Conservation (phyloP, 768 basidiomycete species). For the Pleurotus citrinopileatus region DNA sequence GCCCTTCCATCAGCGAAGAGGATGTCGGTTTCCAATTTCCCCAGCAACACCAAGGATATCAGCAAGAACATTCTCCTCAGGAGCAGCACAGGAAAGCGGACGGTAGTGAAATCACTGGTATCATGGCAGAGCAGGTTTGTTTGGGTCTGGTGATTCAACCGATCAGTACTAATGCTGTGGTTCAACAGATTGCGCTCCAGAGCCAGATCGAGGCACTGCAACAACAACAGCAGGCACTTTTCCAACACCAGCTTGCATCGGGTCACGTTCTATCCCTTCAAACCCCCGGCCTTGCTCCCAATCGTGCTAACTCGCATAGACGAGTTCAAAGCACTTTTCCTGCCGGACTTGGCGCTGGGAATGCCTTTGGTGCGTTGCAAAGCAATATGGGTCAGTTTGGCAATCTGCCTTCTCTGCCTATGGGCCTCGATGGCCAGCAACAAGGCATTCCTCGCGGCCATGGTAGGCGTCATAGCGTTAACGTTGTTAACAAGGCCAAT, state of each 20-base stretch:
- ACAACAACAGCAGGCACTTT: conserved; percentile 86
- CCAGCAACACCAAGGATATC: conserved; percentile 43
- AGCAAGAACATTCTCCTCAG: conserved; percentile 22
- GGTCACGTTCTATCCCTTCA: conserved; percentile 82
- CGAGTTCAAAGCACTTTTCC: conserved; percentile 87
- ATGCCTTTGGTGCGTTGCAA: conserved; percentile 41
- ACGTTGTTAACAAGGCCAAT: conserved; percentile 77
- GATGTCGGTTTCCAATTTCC: conserved; percentile 83
- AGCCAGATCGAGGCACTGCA: conserved; percentile 88
- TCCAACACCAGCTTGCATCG: conserved; percentile 87
- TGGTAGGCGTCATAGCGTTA: conserved; percentile 87
- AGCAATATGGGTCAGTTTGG: conserved; percentile 70
- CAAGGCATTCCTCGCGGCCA: conserved; percentile 77
- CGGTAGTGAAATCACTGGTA: conserved; percentile 76
- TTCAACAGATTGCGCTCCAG: conserved; percentile 75
- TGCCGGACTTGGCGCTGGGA: conserved; percentile 37
- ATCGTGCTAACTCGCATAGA: conserved; percentile 57
- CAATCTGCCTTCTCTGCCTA: conserved; percentile 44
- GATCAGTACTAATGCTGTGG: conserved; percentile 10
- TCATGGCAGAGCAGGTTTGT: conserved; percentile 97
- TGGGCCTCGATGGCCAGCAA: conserved; percentile 64
- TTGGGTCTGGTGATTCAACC: conserved; percentile 5
- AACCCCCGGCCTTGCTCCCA: conserved; percentile 69
- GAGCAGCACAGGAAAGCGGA: conserved; percentile 57
- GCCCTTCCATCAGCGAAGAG: conserved; percentile 77